phyloP scores from a whole-genome alignment of 345 rosid species.

The Angophora floribunda region DNA sequence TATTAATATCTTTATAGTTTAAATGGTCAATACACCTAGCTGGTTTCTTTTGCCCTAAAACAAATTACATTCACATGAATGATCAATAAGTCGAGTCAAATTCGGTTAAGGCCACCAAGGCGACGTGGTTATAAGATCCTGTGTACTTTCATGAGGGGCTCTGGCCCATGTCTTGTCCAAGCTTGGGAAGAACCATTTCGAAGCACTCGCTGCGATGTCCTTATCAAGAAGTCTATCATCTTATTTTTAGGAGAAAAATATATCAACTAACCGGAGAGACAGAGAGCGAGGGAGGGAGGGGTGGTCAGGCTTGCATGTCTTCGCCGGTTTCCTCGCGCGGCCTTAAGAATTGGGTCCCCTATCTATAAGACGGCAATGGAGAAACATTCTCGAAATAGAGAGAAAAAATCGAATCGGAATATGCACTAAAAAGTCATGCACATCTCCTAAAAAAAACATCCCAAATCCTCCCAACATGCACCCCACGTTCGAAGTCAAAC shows the following conservation, averaged over 20 bases:
- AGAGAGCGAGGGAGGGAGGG: background rate
- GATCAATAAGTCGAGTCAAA: background rate
- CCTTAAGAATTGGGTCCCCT: background rate
- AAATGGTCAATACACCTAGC: too few species aligned
- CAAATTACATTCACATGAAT: background rate
- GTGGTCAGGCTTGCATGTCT: background rate
- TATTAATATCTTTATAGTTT: too few species aligned
- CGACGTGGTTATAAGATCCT: background rate
- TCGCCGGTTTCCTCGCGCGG: constrained; percentile 8
- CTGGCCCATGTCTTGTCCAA: background rate
- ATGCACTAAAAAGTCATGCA: background rate
- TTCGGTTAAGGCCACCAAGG: background rate
- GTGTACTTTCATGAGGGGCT: background rate
- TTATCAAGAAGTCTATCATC: background rate
- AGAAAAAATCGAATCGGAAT: background rate
- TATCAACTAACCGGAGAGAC: background rate
- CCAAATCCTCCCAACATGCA: background rate
- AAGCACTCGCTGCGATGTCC: background rate
- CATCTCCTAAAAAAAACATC: background rate
- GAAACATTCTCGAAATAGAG: background rate
- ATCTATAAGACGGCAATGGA: background rate
- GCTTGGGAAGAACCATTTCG: background rate
- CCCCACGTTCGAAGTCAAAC: background rate
- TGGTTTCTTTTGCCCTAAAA: background rate
- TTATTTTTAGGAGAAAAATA: background rate